Evolutionary conservation across 2,329 filamentous ascomycete species (phyloP).

Genomic region (Alternaria burnsii): DNA sequence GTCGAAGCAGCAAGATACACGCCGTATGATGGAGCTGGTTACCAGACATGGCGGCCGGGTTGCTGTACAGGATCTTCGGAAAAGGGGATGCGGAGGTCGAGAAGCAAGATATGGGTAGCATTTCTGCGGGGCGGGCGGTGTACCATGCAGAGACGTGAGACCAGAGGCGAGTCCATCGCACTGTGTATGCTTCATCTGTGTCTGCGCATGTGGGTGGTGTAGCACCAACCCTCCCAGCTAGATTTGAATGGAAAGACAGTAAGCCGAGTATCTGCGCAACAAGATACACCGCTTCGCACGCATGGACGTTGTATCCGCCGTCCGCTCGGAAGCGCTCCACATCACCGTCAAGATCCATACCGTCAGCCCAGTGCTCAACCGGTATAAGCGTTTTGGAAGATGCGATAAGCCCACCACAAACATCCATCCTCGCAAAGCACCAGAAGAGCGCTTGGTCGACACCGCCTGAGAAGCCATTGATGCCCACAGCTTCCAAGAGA

Average conservation of each 20-base stretch:
- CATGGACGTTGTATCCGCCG: slow-evolving; percentile 62
- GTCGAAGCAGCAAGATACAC: slow-evolving; percentile 20
- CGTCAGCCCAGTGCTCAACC: slow-evolving; percentile 60
- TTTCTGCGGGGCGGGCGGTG: slow-evolving; percentile 34
- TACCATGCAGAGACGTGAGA: slow-evolving; percentile 47
- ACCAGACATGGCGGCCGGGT: slow-evolving; percentile 27
- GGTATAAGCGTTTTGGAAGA: slow-evolving; percentile 60
- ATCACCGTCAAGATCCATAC: slow-evolving; percentile 49
- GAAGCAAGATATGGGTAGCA: slow-evolving; percentile 19
- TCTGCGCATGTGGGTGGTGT: not conserved
- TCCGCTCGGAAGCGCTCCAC: slow-evolving; percentile 51
- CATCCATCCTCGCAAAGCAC: slow-evolving; percentile 67
- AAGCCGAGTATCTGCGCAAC: slow-evolving; percentile 57
- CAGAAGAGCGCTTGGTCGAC: slow-evolving; percentile 65
- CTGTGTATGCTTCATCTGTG: not conserved
- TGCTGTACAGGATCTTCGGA: slow-evolving; percentile 24
- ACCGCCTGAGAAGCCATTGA: slow-evolving; percentile 62
- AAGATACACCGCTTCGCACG: slow-evolving; percentile 68
- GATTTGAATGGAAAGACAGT: slow-evolving; percentile 26
- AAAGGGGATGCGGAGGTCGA: slow-evolving; percentile 15
- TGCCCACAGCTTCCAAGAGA: slow-evolving; percentile 60
- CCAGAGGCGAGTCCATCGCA: slow-evolving; percentile 44
- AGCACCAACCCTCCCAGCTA: slow-evolving; percentile 31
- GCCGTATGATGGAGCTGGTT: slow-evolving; percentile 29
- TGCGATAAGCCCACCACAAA: slow-evolving; percentile 65